Conservation (phyloP, 2,329 filamentous ascomycete genomes). For the Verticillium longisporum region DNA sequence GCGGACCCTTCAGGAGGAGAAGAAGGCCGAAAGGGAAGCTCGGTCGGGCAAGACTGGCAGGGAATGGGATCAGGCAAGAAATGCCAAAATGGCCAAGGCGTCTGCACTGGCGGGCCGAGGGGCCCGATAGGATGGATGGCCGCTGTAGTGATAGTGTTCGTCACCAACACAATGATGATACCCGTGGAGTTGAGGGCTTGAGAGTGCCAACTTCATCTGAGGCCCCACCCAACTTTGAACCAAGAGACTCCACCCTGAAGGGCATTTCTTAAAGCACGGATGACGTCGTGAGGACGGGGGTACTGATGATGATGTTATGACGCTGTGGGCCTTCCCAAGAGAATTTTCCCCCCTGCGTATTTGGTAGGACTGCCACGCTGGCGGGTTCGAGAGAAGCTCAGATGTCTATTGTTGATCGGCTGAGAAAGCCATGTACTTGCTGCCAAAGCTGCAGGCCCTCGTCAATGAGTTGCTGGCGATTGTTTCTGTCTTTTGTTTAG, state of each 20-base stretch:
- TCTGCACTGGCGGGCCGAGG: slow-evolving; percentile 50
- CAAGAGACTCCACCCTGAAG: background rate
- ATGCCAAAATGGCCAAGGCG: slow-evolving; percentile 47
- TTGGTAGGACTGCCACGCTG: background rate
- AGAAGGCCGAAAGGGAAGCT: slow-evolving; percentile 50
- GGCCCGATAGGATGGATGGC: slow-evolving; percentile 33
- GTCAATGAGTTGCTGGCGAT: background rate
- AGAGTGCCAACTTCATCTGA: background rate
- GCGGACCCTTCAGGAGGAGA: slow-evolving; percentile 61
- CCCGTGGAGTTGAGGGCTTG: background rate
- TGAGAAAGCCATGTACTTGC: no score
- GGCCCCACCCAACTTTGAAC: background rate
- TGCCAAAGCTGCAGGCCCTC: no score
- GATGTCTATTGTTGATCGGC: background rate
- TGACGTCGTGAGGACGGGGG: background rate
- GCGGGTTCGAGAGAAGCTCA: background rate
- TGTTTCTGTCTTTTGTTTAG: background rate
- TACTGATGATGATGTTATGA: background rate
- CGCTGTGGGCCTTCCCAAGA: background rate
- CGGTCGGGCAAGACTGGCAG: slow-evolving; percentile 43
- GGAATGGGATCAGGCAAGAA: slow-evolving; percentile 52
- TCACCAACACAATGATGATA: background rate
- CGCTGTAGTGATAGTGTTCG: background rate
- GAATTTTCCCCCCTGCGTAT: background rate
- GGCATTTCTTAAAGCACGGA: background rate